These are phyloP conservation scores for Penicillium psychrofluorescens DNA, from an alignment of 495 filamentous ascomycete species.

Conservation along the genomic window DNA sequence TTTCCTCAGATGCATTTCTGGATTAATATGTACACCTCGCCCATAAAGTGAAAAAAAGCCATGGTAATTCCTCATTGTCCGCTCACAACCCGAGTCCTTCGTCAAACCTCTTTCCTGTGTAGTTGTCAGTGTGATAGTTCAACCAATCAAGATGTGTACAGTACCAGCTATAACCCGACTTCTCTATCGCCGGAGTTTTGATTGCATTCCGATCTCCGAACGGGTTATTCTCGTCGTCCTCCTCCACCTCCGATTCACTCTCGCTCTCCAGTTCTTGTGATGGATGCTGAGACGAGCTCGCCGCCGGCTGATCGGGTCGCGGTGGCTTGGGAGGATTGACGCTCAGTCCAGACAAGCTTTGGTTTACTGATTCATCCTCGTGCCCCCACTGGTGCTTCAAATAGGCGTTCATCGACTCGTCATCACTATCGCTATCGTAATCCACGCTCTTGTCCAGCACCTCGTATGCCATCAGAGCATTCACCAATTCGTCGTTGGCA, in stretches of 20 bases:
- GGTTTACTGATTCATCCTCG: slow-evolving; percentile 19
- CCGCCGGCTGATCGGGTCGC: slow-evolving; percentile 24
- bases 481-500: slow-evolving; percentile 79
- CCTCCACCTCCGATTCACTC: slow-evolving; percentile 45
- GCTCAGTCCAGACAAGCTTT: slow-evolving; percentile 33
- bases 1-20: too few relatives aligned
- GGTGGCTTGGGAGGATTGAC: slow-evolving; percentile 38
- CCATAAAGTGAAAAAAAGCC: too few relatives aligned
- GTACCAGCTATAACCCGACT: slow-evolving; percentile 48
- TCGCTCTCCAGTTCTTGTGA: slow-evolving; percentile 23
- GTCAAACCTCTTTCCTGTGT: too few relatives aligned
- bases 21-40: too few relatives aligned
- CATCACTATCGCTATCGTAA: slow-evolving; percentile 91
- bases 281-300: slow-evolving; percentile 16
- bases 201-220: slow-evolving; percentile 73
- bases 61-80: too few relatives aligned
- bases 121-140: too few relatives aligned
- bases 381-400: slow-evolving; percentile 24
- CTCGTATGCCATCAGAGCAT: slow-evolving; percentile 91
- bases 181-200: slow-evolving; percentile 51
- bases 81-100: too few relatives aligned
- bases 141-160: too few relatives aligned
- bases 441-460: slow-evolving; percentile 92
- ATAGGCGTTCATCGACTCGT: slow-evolving; percentile 31
- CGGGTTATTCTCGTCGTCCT: slow-evolving; percentile 65